These are phyloP conservation scores for Prototheca cutis DNA, from an alignment of 163 green algal species.

Conservation along the genomic window DNA sequence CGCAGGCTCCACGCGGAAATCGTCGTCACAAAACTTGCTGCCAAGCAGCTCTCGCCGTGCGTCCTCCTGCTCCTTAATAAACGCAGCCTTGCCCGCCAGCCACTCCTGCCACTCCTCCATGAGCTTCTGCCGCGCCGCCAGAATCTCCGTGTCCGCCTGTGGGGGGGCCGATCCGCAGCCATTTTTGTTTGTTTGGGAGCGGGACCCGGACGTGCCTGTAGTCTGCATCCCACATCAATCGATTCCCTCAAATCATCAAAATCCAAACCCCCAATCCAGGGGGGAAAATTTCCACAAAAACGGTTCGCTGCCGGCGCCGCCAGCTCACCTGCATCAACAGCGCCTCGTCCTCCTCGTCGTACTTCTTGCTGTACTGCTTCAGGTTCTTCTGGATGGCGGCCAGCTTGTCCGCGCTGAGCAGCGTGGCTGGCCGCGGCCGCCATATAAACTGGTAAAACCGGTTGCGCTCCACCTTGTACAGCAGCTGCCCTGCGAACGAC, in stretches of 20 bases:
- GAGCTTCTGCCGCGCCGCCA: conserved; percentile 51
- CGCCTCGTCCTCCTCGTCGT: conserved; percentile 76
- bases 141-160: conserved; percentile 59
- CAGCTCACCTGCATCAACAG: conserved; percentile 47
- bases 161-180: conserved; percentile 1
- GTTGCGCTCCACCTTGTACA: conserved; percentile 59
- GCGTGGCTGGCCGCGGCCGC: conserved; percentile 71
- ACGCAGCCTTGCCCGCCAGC: conserved; percentile 36
- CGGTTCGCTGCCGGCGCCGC: no score
- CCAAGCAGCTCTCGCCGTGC: conserved; percentile 44
- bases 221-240: no score
- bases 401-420: conserved; percentile 79
- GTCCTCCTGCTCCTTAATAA: conserved; percentile 21
- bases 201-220: no score
- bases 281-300: no score
- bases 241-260: no score
- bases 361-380: conserved; percentile 81
- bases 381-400: conserved; percentile 87
- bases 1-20: conserved; percentile 59
- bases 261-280: no score
- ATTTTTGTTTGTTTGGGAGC: no score
- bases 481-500: conserved; percentile 71
- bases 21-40: conserved; percentile 19
- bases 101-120: conserved; percentile 58
- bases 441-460: conserved; percentile 91